These are phyloP conservation scores for Gyromitra esculenta DNA, from an alignment of 2,329 filamentous ascomycete genomes.

Conservation along the genomic window DNA sequence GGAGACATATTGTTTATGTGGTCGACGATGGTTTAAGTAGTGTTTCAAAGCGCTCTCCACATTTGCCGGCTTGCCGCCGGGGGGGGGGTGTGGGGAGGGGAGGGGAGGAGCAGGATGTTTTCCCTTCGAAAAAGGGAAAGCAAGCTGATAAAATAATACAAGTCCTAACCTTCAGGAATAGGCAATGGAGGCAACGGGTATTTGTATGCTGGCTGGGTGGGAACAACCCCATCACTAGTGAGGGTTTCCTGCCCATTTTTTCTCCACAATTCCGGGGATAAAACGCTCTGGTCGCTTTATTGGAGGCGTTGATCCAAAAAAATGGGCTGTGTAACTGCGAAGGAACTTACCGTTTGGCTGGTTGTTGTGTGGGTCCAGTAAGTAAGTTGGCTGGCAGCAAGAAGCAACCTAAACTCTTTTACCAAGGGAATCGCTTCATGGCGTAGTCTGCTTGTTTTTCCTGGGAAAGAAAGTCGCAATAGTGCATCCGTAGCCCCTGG, in stretches of 20 bases:
- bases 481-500: background rate
- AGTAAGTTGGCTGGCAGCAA: background rate
- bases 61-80: background rate
- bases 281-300: constrained; percentile 31
- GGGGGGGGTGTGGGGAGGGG: background rate
- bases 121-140: constrained; percentile 8
- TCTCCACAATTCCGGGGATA: constrained; percentile 27
- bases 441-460: background rate
- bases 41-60: background rate
- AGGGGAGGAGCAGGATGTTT: constrained; percentile 6
- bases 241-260: background rate
- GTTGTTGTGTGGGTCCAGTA: background rate
- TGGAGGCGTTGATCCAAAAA: constrained; percentile 2
- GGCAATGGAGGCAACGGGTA: constrained; percentile 20
- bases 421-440: no score
- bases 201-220: constrained; percentile 22
- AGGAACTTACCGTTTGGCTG: constrained; percentile 2
- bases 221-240: background rate
- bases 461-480: constrained; percentile 1
- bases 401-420: background rate
- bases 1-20: background rate
- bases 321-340: background rate
- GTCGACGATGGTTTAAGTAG: background rate
- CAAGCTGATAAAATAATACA: background rate
- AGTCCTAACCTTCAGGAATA: background rate